A percentile compares a stretch with the other conserved stretches of the same genome.
Evolutionary conservation across 2,329 filamentous ascomycete species (phyloP).

Genomic region (Pestalotiopsis fici): DNA sequence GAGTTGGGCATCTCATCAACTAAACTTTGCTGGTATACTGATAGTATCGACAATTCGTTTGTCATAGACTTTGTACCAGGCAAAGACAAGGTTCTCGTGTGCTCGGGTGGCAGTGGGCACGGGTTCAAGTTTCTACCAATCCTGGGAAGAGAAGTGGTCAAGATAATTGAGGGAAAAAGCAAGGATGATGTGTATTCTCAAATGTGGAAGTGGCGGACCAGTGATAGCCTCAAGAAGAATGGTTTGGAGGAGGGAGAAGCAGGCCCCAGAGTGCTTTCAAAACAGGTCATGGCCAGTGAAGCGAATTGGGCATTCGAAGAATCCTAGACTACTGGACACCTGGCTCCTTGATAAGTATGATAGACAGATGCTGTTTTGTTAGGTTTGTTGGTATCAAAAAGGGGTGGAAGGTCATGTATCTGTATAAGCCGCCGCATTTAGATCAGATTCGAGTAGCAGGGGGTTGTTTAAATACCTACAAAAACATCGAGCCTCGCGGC

Average conservation of each 20-base stretch:
- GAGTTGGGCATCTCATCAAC: conserved; percentile 36
- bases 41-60: conserved; percentile 56
- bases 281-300: conserved; percentile 25
- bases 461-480: too few species aligned
- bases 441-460: too few species aligned
- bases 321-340: too few species aligned
- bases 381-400: too few species aligned
- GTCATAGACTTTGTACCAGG: conserved; percentile 43
- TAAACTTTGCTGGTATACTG: conserved; percentile 57
- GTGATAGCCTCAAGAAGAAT: conserved; percentile 15
- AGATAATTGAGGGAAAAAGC: conserved; percentile 26
- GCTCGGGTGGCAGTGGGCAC: conserved; percentile 59
- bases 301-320: conserved; percentile 22
- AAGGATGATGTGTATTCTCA: conserved; percentile 24
- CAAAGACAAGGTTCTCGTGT: conserved; percentile 50
- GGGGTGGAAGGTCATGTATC: too few species aligned
- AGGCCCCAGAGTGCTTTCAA: conserved; percentile 25
- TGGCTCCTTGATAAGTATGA: too few species aligned
- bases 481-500: too few species aligned
- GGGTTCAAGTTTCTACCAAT: conserved; percentile 33
- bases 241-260: conserved; percentile 29
- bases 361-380: too few species aligned
- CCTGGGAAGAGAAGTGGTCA: conserved; percentile 29
- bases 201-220: conserved; percentile 29
- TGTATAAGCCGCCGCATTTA: too few species aligned